These are phyloP conservation scores for Paecilomyces dactylethromorphus DNA, from an alignment of 2,329 filamentous ascomycete genomes.

Conservation along the genomic window DNA sequence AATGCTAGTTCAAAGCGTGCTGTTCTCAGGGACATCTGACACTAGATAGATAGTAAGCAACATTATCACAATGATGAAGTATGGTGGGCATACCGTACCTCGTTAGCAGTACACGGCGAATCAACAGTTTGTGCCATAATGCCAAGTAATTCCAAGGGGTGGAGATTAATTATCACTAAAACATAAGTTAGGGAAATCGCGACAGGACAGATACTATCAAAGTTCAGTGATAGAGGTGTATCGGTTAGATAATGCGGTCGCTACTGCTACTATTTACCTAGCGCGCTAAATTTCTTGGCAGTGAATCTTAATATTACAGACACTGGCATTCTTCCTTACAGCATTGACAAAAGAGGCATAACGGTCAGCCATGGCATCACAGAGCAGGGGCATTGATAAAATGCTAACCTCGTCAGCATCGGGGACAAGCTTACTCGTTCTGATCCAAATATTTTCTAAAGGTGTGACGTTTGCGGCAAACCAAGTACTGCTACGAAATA, in stretches of 20 bases:
- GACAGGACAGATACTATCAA: not conserved
- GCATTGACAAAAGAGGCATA: not conserved
- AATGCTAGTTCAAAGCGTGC: constrained; percentile 62
- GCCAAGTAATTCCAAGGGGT: not conserved
- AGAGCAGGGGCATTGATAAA: constrained; percentile 11
- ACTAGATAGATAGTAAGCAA: not conserved
- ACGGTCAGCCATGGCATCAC: not conserved
- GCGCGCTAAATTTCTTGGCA: not conserved
- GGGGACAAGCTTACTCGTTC: constrained; percentile 78
- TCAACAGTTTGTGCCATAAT: not conserved
- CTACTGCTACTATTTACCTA: not conserved
- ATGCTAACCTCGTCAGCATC: constrained; percentile 43
- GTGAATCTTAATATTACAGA: not conserved
- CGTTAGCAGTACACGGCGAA: not conserved
- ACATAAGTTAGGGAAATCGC: not conserved
- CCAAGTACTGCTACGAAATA: constrained; percentile 78
- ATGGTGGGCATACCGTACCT: not conserved
- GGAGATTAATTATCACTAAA: not conserved
- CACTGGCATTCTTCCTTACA: not conserved
- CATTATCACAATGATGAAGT: not conserved
- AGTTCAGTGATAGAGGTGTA: not conserved
- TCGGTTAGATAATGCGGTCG: no score
- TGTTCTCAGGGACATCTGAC: constrained; percentile 46
- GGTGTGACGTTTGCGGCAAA: constrained; percentile 86
- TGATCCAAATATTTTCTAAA: constrained; percentile 81